These are phyloP conservation scores for Aspergillus steynii DNA, from an alignment of 495 filamentous ascomycete genomes.

Conservation along the genomic window DNA sequence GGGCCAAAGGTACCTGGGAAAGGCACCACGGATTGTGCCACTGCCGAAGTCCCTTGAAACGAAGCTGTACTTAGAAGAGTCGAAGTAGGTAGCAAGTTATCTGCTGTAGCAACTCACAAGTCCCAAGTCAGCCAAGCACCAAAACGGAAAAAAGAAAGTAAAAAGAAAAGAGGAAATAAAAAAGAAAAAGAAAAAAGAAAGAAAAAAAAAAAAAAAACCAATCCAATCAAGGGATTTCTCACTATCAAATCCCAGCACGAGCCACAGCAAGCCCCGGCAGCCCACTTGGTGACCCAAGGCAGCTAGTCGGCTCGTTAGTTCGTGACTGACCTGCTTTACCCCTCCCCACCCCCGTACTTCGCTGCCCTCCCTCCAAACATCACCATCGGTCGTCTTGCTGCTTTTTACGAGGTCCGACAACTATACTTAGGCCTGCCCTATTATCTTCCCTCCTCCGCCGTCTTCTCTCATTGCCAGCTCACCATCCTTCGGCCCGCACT, in stretches of 20 bases:
- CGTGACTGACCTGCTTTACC: slow-evolving; percentile 17
- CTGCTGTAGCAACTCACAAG: too few relatives aligned
- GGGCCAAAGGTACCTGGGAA: not conserved
- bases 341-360: slow-evolving; percentile 29
- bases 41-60: too few relatives aligned
- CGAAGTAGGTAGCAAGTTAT: too few relatives aligned
- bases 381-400: not conserved
- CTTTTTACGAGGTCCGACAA: slow-evolving; percentile 1
- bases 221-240: slow-evolving; percentile 1
- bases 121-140: too few relatives aligned
- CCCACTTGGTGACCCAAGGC: slow-evolving; percentile 2
- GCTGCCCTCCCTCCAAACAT: not conserved
- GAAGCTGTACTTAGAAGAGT: too few relatives aligned
- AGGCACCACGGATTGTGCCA: not conserved
- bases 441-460: not conserved
- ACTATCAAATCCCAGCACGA: not conserved
- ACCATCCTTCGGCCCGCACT: not conserved
- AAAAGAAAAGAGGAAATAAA: not conserved
- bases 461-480: not conserved
- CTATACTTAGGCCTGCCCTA: not conserved
- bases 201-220: slow-evolving; percentile 1
- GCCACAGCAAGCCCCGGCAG: not conserved
- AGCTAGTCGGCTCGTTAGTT: slow-evolving; percentile 9
- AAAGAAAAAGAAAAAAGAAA: not conserved
- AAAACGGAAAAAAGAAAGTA: not conserved